Conservation (phyloP, 768 basidiomycete species). For the Steccherinum ochraceum region DNA sequence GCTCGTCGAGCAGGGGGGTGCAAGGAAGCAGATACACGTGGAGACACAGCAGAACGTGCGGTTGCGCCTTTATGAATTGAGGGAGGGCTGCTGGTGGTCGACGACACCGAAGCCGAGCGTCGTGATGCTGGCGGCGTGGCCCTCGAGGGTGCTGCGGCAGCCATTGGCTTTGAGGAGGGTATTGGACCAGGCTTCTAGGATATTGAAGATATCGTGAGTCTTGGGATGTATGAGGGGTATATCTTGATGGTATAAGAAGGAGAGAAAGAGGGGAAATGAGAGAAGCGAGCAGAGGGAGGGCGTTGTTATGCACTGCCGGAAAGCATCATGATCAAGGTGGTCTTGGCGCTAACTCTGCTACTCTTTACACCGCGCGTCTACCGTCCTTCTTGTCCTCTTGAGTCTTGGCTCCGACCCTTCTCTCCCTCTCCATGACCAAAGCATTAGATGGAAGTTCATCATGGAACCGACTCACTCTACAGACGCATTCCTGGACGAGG, state of each 20-base stretch:
- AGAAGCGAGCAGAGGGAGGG: constrained; percentile 1
- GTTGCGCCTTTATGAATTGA: constrained; percentile 49
- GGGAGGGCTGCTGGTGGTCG: constrained; percentile 32
- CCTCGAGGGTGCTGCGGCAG: constrained; percentile 38
- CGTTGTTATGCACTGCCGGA: constrained; percentile 14
- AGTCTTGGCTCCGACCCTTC: too few species aligned
- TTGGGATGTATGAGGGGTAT: not conserved
- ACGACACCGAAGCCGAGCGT: constrained; percentile 36
- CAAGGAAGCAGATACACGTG: constrained; percentile 49
- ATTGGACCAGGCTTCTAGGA: too few species aligned
- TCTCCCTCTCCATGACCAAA: too few species aligned
- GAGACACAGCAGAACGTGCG: constrained; percentile 58
- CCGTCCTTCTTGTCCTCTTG: too few species aligned
- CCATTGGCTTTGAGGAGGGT: constrained; percentile 27
- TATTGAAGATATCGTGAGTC: too few species aligned
- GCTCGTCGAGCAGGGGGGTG: constrained; percentile 41
- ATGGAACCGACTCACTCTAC: constrained; percentile 5
- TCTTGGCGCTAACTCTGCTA: not conserved
- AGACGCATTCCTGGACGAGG: constrained; percentile 25
- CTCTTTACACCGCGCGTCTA: not conserved
- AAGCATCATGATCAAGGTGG: not conserved
- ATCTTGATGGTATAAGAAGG: constrained; percentile 7
- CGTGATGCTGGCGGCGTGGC: constrained; percentile 39
- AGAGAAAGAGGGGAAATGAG: constrained; percentile 1
- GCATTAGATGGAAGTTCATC: too few species aligned